Conservation (phyloP, 2,329 filamentous ascomycete genomes). For the Mollisia scopiformis region DNA sequence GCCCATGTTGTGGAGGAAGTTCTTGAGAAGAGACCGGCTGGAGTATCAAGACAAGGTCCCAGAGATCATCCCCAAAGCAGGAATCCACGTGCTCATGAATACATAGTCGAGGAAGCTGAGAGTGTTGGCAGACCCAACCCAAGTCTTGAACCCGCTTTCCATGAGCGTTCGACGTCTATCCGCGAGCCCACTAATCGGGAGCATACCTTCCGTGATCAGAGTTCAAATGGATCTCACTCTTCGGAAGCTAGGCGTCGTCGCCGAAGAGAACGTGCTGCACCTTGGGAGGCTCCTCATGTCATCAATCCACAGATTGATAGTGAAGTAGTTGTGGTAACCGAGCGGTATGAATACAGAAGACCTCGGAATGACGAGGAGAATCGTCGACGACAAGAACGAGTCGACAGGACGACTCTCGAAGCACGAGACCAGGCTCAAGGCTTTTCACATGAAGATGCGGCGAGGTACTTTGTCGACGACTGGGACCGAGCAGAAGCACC, state of each 20-base stretch:
- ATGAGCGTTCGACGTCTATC: background rate
- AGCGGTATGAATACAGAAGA: conserved; percentile 18
- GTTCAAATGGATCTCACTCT: conserved; percentile 9
- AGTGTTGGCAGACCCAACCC: background rate
- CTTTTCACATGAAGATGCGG: conserved; percentile 17
- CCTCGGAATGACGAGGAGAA: conserved; percentile 12
- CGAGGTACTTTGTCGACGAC: conserved; percentile 25
- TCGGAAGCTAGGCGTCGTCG: conserved; percentile 16
- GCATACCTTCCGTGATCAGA: conserved; percentile 12
- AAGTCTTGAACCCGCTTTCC: background rate
- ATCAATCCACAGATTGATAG: conserved; percentile 10
- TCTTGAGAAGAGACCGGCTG: conserved; percentile 4
- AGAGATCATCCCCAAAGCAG: background rate
- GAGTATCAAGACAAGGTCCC: background rate
- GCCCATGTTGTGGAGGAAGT: background rate
- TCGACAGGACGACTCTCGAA: conserved; percentile 12
- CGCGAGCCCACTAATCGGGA: background rate
- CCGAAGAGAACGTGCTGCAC: conserved; percentile 16
- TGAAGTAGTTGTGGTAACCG: conserved; percentile 17
- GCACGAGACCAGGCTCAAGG: background rate
- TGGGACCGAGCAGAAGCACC: conserved; percentile 9
- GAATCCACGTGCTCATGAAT: background rate
- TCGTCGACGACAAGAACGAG: conserved; percentile 18
- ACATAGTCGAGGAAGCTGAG: conserved; percentile 1
- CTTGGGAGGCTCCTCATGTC: conserved; percentile 10